These are phyloP conservation scores for Aspergillus fructus DNA, from an alignment of 2,329 filamentous ascomycete genomes.

Conservation along the genomic window DNA sequence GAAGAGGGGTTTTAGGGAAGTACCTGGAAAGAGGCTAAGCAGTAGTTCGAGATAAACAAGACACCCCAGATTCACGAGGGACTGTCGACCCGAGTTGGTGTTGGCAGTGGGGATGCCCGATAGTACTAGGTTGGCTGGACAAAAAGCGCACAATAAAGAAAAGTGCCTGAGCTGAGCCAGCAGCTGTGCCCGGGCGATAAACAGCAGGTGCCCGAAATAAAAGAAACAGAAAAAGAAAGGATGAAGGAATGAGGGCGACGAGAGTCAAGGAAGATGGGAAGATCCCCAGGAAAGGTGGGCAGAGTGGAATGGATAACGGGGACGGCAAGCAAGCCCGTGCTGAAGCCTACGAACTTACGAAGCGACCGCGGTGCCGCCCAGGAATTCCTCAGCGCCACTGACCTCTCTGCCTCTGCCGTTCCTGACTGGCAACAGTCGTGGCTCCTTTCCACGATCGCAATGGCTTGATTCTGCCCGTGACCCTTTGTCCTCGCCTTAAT, in stretches of 20 bases:
- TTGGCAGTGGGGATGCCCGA: slow-evolving; percentile 3
- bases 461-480: background rate
- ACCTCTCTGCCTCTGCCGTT: background rate
- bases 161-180: slow-evolving; percentile 17
- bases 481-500: background rate
- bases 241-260: slow-evolving; percentile 10
- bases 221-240: background rate
- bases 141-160: background rate
- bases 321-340: slow-evolving; percentile 7
- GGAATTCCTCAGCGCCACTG: slow-evolving; percentile 1
- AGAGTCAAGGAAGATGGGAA: slow-evolving; percentile 10
- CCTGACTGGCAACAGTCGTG: background rate
- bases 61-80: slow-evolving; percentile 11
- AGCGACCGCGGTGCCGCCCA: slow-evolving; percentile 15
- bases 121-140: slow-evolving; percentile 5
- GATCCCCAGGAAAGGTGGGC: slow-evolving; percentile 11
- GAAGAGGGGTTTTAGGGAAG: slow-evolving; percentile 7
- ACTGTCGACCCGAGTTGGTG: slow-evolving; percentile 2
- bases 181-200: slow-evolving; percentile 12
- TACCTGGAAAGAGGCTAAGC: slow-evolving; percentile 10
- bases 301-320: slow-evolving; percentile 6
- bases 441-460: background rate
- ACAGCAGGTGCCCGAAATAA: background rate
- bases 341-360: slow-evolving; percentile 10
- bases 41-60: slow-evolving; percentile 8